Evolutionary conservation across 768 basidiomycete genomes (phyloP).

Genomic region (Lyophyllum shimeji): DNA sequence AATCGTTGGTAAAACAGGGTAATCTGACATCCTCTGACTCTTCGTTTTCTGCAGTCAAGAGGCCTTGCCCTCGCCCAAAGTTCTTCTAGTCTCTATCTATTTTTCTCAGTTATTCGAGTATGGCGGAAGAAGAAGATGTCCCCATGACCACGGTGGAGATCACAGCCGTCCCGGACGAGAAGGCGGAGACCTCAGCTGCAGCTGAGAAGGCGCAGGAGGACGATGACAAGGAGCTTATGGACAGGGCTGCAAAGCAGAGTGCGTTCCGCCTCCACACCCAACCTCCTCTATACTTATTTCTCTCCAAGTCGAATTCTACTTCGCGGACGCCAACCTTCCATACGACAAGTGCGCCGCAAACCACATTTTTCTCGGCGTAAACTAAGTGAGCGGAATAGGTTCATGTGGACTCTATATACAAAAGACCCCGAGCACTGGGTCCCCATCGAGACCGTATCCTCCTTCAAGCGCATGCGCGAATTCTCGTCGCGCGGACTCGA

Average conservation of each 20-base stretch:
- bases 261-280: conserved; percentile 14
- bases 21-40: conserved; percentile 6
- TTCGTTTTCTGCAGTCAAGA: background rate
- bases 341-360: conserved; percentile 65
- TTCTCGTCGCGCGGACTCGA: conserved; percentile 57
- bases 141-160: conserved; percentile 21
- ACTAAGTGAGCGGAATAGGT: conserved; percentile 45
- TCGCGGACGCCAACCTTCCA: conserved; percentile 94
- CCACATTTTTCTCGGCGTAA: background rate
- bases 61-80: background rate
- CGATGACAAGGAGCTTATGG: conserved; percentile 41
- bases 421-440: conserved; percentile 88
- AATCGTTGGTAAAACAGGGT: conserved; percentile 2
- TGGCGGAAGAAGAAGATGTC: conserved; percentile 27
- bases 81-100: conserved; percentile 15
- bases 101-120: conserved; percentile 16
- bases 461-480: conserved; percentile 94
- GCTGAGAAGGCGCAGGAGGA: conserved; percentile 24
- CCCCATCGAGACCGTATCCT: conserved; percentile 79
- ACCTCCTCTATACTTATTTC: background rate
- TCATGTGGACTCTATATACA: conserved; percentile 92
- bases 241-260: conserved; percentile 59
- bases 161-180: conserved; percentile 8
- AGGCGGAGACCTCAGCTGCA: conserved; percentile 15
- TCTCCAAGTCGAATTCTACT: conserved; percentile 87